Evolutionary conservation across 768 basidiomycete genomes (phyloP).

Genomic region (Lactarius evosmus): DNA sequence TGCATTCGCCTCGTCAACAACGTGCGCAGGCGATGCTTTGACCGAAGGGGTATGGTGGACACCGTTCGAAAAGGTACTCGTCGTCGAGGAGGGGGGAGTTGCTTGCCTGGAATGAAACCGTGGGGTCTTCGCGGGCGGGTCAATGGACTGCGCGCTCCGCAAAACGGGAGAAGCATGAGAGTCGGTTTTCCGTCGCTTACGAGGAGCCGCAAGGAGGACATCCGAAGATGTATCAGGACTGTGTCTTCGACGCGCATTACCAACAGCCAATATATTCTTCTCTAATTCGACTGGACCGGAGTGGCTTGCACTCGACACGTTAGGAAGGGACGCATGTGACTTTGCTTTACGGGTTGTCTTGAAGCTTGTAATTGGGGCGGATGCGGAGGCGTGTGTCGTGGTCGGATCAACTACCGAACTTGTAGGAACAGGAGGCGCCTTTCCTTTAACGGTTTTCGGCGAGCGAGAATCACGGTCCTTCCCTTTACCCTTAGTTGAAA

Average conservation of each 20-base stretch:
- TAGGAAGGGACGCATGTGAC: constrained; percentile 2
- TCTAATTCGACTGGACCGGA: constrained; percentile 14
- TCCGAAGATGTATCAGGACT: constrained; percentile 15
- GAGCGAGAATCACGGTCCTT: constrained; percentile 29
- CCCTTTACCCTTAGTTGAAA: constrained; percentile 34
- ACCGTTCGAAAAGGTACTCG: constrained; percentile 15
- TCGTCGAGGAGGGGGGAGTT: not conserved
- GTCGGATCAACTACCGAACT: not conserved
- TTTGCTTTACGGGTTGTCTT: constrained; percentile 13
- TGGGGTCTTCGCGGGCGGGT: not conserved
- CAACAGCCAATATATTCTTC: not conserved
- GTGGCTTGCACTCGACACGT: constrained; percentile 2
- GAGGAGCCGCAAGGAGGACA: constrained; percentile 13
- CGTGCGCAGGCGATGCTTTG: not conserved
- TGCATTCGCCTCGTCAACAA: not conserved
- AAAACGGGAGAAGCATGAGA: not conserved
- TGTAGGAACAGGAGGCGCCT: constrained; percentile 2
- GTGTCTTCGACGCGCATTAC: constrained; percentile 12
- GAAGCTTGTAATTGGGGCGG: constrained; percentile 3
- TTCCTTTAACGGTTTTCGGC: constrained; percentile 20
- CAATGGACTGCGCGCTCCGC: not conserved
- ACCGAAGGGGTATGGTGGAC: not conserved
- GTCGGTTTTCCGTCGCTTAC: constrained; percentile 28
- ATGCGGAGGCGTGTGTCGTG: not conserved
- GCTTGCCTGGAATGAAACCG: constrained; percentile 1